Conservation (phyloP, 257 asterid species). For the Salvia splendens region DNA sequence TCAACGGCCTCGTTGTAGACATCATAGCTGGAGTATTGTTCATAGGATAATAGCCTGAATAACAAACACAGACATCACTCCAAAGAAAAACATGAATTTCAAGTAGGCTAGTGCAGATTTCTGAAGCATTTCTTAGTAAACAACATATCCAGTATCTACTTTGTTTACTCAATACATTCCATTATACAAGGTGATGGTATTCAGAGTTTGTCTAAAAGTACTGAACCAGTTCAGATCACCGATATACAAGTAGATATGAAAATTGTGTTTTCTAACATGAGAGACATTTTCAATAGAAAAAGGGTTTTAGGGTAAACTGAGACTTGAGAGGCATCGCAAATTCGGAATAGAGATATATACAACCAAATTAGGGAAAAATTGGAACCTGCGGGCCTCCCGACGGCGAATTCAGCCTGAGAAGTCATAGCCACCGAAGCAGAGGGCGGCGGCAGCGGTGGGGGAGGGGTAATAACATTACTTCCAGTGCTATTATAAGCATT, state of each 20-base stretch:
- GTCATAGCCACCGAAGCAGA: conserved; percentile 33
- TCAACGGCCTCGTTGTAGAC: conserved; percentile 43
- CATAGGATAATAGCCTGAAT: conserved; percentile 56
- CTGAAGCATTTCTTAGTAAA: conserved; percentile 12
- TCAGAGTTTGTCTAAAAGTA: neutral
- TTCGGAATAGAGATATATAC: neutral
- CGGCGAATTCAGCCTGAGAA: conserved; percentile 35
- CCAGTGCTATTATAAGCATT: conserved; percentile 54
- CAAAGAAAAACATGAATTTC: neutral
- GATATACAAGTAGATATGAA: neutral
- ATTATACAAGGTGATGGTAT: neutral
- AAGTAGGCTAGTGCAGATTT: neutral
- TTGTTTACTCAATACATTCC: neutral
- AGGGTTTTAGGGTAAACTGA: too few species aligned
- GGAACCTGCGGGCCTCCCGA: conserved; percentile 46
- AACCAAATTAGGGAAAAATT: conserved; percentile 5
- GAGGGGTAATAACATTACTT: conserved; percentile 37
- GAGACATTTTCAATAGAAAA: too few species aligned
- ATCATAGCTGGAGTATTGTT: conserved; percentile 46
- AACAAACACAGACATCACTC: conserved; percentile 1
- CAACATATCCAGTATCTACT: neutral
- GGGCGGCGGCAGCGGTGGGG: conserved; percentile 42
- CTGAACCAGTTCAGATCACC: neutral
- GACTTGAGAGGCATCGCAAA: too few species aligned
- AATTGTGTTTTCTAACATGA: neutral